phyloP scores from a whole-genome alignment of 1,139 yeast genomes.

The Saccharomyces hybrid region DNA sequence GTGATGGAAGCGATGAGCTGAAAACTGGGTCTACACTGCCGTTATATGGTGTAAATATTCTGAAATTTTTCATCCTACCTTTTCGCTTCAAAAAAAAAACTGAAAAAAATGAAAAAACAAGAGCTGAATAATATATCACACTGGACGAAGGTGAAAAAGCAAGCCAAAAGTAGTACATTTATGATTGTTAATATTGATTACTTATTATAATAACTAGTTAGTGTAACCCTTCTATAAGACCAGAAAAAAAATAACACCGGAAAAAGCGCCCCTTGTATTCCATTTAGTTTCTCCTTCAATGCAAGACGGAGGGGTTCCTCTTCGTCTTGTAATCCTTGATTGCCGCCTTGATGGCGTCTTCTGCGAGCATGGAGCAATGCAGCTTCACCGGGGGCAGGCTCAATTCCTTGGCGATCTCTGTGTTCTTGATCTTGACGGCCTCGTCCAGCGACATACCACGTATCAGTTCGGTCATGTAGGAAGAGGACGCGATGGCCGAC shows the following conservation, averaged over 20 bases:
- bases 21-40: not conserved
- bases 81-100: not conserved
- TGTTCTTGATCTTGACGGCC: slow-evolving; percentile 83
- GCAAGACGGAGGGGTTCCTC: slow-evolving; percentile 23
- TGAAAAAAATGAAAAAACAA: not conserved
- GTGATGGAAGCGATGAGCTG: not conserved
- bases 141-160: not conserved
- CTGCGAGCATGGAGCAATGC: slow-evolving; percentile 97
- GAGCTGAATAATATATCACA: not conserved
- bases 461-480: slow-evolving; percentile 89
- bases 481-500: slow-evolving; percentile 91
- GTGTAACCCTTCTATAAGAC: not conserved
- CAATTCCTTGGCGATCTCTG: slow-evolving; percentile 85
- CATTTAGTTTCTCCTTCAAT: not conserved
- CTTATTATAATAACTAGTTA: not conserved
- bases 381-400: slow-evolving; percentile 94
- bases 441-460: slow-evolving; percentile 93
- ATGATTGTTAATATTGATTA: not conserved
- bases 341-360: slow-evolving; percentile 95
- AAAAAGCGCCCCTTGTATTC: not conserved
- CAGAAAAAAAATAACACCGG: not conserved
- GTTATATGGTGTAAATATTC: not conserved
- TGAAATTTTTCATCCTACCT: not conserved
- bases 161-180: not conserved
- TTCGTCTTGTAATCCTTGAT: slow-evolving; percentile 88